Conservation (phyloP, 129 eudicot genomes). For the Pittosporum tobira region DNA sequence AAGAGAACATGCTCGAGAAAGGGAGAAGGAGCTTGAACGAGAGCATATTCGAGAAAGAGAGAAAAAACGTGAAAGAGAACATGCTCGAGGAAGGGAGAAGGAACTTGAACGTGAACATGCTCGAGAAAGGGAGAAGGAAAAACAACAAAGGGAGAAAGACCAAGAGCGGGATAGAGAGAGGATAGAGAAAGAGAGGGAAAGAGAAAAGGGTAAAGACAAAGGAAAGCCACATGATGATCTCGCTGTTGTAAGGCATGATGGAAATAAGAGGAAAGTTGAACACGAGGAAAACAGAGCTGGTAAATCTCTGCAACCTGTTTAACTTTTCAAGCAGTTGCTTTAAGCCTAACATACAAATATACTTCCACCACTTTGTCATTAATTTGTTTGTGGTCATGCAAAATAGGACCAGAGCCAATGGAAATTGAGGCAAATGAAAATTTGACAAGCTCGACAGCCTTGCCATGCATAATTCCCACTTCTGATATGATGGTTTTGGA, state of each 20-base stretch:
- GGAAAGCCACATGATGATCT: conserved; percentile 55
- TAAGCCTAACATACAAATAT: neutral
- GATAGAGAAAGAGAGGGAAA: conserved; percentile 41
- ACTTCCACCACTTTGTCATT: neutral
- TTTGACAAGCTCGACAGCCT: conserved; percentile 32
- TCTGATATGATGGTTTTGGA: conserved; percentile 66
- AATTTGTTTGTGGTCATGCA: conserved; percentile 1
- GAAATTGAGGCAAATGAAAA: conserved; percentile 77
- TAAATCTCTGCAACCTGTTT: conserved; percentile 13
- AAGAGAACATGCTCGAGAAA: conserved; percentile 29
- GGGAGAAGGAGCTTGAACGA: conserved; percentile 21
- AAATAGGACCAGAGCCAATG: conserved; percentile 74
- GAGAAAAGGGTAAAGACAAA: conserved; percentile 57
- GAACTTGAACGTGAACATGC: conserved; percentile 11
- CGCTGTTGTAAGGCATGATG: conserved; percentile 31
- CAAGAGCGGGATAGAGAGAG: conserved; percentile 38
- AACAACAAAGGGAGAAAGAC: conserved; percentile 50
- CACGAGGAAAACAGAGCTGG: conserved; percentile 42
- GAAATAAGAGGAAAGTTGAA: conserved; percentile 32
- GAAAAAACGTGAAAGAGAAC: conserved; percentile 26
- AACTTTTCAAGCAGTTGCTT: neutral
- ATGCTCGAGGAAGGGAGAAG: conserved; percentile 24
- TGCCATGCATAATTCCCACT: conserved; percentile 51
- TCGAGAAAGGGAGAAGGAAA: conserved; percentile 49
- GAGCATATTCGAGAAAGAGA: conserved; percentile 37